These are phyloP conservation scores for Nitzschia putrida DNA, from an alignment of 108 stramenopile species.

Conservation along the genomic window DNA sequence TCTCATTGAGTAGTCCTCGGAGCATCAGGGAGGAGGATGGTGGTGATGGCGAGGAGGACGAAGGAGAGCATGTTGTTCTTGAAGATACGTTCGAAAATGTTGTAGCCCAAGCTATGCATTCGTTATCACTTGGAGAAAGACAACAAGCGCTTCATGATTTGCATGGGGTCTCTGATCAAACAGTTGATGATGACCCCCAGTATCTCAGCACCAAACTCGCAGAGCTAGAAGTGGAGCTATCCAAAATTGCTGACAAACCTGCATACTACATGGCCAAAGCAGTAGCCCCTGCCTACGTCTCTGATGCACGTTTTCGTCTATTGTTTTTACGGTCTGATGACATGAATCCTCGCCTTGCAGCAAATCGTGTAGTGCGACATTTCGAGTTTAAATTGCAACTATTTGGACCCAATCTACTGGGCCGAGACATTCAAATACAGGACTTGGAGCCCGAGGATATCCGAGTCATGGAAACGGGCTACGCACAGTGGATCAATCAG, in stretches of 20 bases:
- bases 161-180: constrained; percentile 6
- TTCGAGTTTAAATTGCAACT: constrained; percentile 46
- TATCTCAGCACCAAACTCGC: neutral
- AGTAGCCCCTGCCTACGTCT: constrained; percentile 23
- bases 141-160: constrained; percentile 6
- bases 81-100: neutral
- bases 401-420: constrained; percentile 33
- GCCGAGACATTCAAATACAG: constrained; percentile 20
- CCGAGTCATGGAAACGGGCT: neutral
- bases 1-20: too few relatives aligned
- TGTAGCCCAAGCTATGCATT: neutral
- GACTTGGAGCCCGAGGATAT: constrained; percentile 24
- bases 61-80: neutral
- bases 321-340: constrained; percentile 40
- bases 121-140: neutral
- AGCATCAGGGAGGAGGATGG: too few relatives aligned
- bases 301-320: constrained; percentile 28
- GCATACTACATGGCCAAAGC: constrained; percentile 19
- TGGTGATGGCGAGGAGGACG: neutral
- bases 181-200: neutral
- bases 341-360: constrained; percentile 33
- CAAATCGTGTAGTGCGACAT: constrained; percentile 25
- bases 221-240: neutral
- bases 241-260: neutral
- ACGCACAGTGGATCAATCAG: constrained; percentile 3